Base-by-base conservation (phyloP, 83 land plant species). In the Picea abies region DNA sequence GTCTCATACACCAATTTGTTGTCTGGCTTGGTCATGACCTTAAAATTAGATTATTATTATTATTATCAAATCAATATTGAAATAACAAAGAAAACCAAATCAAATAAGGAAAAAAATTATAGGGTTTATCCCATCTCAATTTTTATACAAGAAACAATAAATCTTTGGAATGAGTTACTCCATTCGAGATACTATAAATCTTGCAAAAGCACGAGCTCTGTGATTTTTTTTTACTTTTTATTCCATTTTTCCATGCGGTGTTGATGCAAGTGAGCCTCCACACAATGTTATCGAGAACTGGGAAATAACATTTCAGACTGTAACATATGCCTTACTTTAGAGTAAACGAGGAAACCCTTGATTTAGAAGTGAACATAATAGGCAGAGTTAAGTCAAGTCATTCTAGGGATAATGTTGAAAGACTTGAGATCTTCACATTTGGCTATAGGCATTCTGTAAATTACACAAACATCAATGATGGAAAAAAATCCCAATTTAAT, bases 241-340 rank as follows among this genome's bases (percentile, higher is more conserved):
- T 23, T 23, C 88, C 88, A 76, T 80, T 85, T 83, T 88, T 88
- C 91, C 91, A 90, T 9, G 85, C 88, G 1, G 86, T 90, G 83
- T 90, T 88, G 3, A 84, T 79, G 84, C 88, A 90, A 56, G 79
- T 80, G 63, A 85, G 80, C 20, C 90, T 90, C 9, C 83, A 81
- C 66, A 88, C 91, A 15, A 90, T 89, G 82, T 90, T 90, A 52
- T 35, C 35, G 3, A 35, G 2, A 72, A 90, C 92, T 0, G 49
- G 14, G 35, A 90, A 88, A 37, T 79, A 56, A 81, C 88, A 85
- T 76, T 84, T 87, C 69, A 90, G 86, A 29, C 85, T 84, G 77
- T 90, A 90, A 4, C 73, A 52, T 63, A 84, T 85, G 16, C 88
- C 92, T 77, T 90, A 90, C 77, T 90, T 90, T 41, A 90, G 86